These are phyloP conservation scores for Fusarium vanettenii DNA, from an alignment of 2,329 filamentous ascomycete species.

Conservation along the genomic window DNA sequence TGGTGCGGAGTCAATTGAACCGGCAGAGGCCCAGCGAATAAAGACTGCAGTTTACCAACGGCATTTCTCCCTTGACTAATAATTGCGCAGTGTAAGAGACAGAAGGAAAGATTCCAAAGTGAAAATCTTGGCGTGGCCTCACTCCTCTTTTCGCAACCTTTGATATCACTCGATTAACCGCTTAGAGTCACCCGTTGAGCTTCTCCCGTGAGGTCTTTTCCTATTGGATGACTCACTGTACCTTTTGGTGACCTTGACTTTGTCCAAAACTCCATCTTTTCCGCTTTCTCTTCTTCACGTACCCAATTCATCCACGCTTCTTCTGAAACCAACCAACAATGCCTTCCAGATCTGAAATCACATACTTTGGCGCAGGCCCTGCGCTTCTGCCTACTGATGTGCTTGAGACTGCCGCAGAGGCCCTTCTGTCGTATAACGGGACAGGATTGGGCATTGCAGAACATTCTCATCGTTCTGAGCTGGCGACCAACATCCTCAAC, in stretches of 20 bases:
- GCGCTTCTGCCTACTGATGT: constrained; percentile 86
- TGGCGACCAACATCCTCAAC: constrained; percentile 83
- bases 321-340: constrained; percentile 55
- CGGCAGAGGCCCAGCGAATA: constrained; percentile 28
- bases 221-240: constrained; percentile 40
- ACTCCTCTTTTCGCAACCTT: neutral
- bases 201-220: constrained; percentile 28
- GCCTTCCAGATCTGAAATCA: constrained; percentile 79
- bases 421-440: no score
- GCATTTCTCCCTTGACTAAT: constrained; percentile 6
- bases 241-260: constrained; percentile 13
- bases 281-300: neutral
- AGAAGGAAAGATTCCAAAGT: neutral
- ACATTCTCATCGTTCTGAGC: constrained; percentile 80
- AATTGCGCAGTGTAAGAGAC: constrained; percentile 4
- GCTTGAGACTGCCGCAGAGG: constrained; percentile 68
- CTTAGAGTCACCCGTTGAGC: constrained; percentile 29
- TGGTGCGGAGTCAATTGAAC: constrained; percentile 29
- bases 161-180: constrained; percentile 2
- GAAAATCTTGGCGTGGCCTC: neutral
- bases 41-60: constrained; percentile 14
- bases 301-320: constrained; percentile 14
- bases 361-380: constrained; percentile 92
- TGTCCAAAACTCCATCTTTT: constrained; percentile 29
- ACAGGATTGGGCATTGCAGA: no score